Conservation (phyloP, 2,329 filamentous ascomycete genomes). For the Exophiala spinifera region DNA sequence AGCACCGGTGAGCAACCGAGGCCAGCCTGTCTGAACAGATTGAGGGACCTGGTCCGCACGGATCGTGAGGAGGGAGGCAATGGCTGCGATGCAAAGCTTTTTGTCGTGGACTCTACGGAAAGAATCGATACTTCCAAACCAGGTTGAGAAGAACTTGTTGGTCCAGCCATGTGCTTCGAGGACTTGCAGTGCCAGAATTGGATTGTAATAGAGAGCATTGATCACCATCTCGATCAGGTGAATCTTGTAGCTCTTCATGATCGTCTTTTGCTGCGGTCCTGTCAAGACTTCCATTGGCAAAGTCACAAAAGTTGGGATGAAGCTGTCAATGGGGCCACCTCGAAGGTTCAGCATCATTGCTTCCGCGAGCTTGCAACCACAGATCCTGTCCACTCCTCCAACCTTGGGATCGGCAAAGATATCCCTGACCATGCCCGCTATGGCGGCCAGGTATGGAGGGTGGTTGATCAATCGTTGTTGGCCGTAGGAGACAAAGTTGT, state of each 20-base stretch:
- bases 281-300: slow-evolving; percentile 82
- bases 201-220: slow-evolving; percentile 97
- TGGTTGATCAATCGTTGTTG: slow-evolving; percentile 76
- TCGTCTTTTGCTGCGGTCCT: slow-evolving; percentile 71
- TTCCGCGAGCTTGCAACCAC: slow-evolving; percentile 95
- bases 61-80: slow-evolving; percentile 78
- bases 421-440: slow-evolving; percentile 90
- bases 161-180: slow-evolving; percentile 93
- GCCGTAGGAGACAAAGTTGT: slow-evolving; percentile 97
- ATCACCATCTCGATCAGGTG: slow-evolving; percentile 99
- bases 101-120: slow-evolving; percentile 97
- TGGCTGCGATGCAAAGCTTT: slow-evolving; percentile 94
- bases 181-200: slow-evolving; percentile 75
- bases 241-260: slow-evolving; percentile 78
- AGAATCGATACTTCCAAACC: slow-evolving; percentile 93
- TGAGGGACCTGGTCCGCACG: slow-evolving; percentile 76
- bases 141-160: slow-evolving; percentile 97
- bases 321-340: slow-evolving; percentile 75
- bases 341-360: slow-evolving; percentile 94
- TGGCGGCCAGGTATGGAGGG: slow-evolving; percentile 78
- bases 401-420: slow-evolving; percentile 94
- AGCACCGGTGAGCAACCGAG: slow-evolving; percentile 81
- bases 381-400: slow-evolving; percentile 89
- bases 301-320: slow-evolving; percentile 81
- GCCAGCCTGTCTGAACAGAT: slow-evolving; percentile 96